A percentile compares a stretch with the other conserved stretches of the same genome.
Conservation (phyloP, 148 eudicot species). For the Fagopyrum esculentum region DNA sequence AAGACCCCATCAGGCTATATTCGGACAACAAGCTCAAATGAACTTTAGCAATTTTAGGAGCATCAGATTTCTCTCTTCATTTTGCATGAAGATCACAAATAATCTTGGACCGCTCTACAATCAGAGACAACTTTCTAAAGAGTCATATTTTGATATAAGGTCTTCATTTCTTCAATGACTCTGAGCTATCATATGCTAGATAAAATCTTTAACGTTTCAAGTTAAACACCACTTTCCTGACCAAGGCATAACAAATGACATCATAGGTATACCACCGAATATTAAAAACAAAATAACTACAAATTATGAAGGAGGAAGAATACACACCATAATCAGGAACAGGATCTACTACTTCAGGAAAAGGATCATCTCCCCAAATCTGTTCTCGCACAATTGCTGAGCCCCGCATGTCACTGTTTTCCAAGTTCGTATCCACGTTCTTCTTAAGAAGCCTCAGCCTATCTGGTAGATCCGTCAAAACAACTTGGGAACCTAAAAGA, state of each 20-base stretch:
- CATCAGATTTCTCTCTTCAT: no score
- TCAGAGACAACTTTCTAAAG: no score
- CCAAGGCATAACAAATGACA: neutral
- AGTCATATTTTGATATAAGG: no score
- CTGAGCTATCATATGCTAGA: no score
- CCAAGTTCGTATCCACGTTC: constrained; percentile 59
- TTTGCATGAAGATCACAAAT: no score
- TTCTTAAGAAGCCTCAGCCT: constrained; percentile 70
- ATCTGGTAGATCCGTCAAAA: constrained; percentile 80
- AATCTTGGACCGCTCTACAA: no score
- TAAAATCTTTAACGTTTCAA: neutral
- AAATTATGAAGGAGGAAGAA: neutral
- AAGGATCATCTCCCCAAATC: constrained; percentile 74
- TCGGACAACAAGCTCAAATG: no score
- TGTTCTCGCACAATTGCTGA: constrained; percentile 63
- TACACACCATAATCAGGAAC: constrained; percentile 64
- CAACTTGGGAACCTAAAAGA: constrained; percentile 70
- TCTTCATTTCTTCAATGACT: no score
- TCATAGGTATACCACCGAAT: neutral
- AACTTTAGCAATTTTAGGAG: no score
- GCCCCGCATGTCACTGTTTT: constrained; percentile 46
- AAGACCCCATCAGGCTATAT: neutral
- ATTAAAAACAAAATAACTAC: neutral
- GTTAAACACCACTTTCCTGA: neutral
- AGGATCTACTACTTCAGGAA: constrained; percentile 47